These are phyloP conservation scores for Plasmodium inui DNA, from an alignment of 169 alveolate genomes.

Conservation along the genomic window DNA sequence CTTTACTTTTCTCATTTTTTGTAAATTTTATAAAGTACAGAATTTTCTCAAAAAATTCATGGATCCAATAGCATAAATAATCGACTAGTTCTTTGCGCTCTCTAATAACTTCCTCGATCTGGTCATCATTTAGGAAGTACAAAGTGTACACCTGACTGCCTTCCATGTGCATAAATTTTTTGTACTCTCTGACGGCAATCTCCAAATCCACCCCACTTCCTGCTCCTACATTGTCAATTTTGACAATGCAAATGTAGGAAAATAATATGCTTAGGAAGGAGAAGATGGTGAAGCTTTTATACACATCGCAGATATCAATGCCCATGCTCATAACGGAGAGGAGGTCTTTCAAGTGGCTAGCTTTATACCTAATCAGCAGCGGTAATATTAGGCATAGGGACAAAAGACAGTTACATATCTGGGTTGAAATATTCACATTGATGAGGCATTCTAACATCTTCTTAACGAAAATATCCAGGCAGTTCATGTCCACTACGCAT, in stretches of 20 bases:
- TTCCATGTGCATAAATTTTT: neutral
- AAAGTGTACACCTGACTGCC: neutral
- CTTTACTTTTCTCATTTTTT: conserved; percentile 47
- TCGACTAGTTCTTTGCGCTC: conserved; percentile 55
- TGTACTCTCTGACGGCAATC: conserved; percentile 16
- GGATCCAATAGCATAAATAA: conserved; percentile 59
- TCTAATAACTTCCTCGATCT: conserved; percentile 3
- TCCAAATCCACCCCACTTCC: neutral
- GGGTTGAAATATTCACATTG: conserved; percentile 66
- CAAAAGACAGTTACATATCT: conserved; percentile 58
- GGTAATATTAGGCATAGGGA: conserved; percentile 68
- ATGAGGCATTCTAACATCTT: conserved; percentile 49
- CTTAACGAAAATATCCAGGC: conserved; percentile 53
- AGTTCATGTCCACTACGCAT: conserved; percentile 53
- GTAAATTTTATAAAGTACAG: conserved; percentile 53
- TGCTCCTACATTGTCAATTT: conserved; percentile 10
- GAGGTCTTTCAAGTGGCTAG: conserved; percentile 36
- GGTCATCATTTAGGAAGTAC: conserved; percentile 10
- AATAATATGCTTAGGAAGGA: conserved; percentile 60
- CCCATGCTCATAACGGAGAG: conserved; percentile 60
- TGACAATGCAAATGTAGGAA: conserved; percentile 62
- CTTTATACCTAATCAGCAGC: conserved; percentile 48
- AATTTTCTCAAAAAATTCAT: conserved; percentile 71
- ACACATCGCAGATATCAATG: conserved; percentile 65
- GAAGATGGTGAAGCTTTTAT: conserved; percentile 69